These are phyloP conservation scores for Paramecium caudatum DNA, from an alignment of 73 alveolate species.

Conservation along the genomic window DNA sequence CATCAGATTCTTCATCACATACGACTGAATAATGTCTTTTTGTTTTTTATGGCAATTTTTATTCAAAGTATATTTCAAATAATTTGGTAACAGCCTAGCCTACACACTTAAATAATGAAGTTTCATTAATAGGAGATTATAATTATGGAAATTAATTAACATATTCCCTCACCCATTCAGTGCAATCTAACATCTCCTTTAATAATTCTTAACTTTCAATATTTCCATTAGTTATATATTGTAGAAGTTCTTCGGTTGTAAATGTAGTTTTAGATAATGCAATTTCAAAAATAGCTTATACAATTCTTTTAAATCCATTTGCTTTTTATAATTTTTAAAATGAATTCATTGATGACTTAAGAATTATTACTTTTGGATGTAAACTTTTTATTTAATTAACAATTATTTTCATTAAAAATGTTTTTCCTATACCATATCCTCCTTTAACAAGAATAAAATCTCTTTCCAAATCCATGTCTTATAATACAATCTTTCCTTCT, in stretches of 20 bases:
- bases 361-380: background rate
- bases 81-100: background rate
- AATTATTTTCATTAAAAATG: conserved; percentile 23
- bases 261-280: background rate
- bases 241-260: background rate
- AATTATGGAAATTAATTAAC: conserved; percentile 12
- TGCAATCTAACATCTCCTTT: conserved; percentile 11
- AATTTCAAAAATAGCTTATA: background rate
- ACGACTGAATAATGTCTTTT: conserved; percentile 6
- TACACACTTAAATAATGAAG: background rate
- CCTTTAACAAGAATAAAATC: conserved; percentile 47
- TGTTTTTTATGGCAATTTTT: background rate
- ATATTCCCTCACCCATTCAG: conserved; percentile 26
- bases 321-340: background rate
- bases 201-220: background rate
- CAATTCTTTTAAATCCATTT: conserved; percentile 32
- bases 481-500: background rate
- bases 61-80: conserved; percentile 58
- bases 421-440: conserved; percentile 55
- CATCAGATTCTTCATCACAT: conserved; percentile 7
- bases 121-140: background rate
- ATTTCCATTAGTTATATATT: background rate
- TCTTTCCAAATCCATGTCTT: conserved; percentile 44
- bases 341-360: conserved; percentile 5
- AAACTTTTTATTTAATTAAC: background rate